phyloP scores from a whole-genome alignment of 1,139 yeast genomes.

The Blastobotrys ciferrii region DNA sequence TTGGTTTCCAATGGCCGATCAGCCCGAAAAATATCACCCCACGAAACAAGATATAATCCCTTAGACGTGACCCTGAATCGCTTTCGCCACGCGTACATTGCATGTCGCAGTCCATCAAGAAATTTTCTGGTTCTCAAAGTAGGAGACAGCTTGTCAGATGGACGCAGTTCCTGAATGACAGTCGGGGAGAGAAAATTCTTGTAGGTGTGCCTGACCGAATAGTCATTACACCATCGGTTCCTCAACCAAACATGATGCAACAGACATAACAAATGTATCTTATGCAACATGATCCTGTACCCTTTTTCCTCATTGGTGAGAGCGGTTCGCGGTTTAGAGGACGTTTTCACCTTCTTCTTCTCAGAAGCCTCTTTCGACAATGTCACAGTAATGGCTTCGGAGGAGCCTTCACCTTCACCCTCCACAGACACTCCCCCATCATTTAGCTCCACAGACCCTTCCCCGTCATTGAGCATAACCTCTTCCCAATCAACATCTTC shows the following conservation, averaged over 20 bases:
- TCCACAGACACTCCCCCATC: conserved; percentile 9
- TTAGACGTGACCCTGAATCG: conserved; percentile 49
- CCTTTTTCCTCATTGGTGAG: conserved; percentile 53
- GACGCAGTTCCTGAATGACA: conserved; percentile 48
- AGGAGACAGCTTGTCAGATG: conserved; percentile 43
- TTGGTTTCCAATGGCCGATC: conserved; percentile 27
- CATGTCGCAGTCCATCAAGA: conserved; percentile 67
- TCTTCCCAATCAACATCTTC: conserved; percentile 43
- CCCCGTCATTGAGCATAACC: conserved; percentile 25
- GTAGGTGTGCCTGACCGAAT: conserved; percentile 34
- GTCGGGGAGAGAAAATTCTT: conserved; percentile 47
- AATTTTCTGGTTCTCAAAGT: conserved; percentile 61
- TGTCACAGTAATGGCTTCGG: conserved; percentile 26
- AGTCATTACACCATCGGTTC: conserved; percentile 72
- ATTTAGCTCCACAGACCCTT: too few species aligned
- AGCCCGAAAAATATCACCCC: conserved; percentile 54
- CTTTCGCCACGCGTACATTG: conserved; percentile 61
- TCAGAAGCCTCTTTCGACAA: conserved; percentile 9
- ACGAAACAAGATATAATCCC: conserved; percentile 49
- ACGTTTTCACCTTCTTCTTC: conserved; percentile 12
- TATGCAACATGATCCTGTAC: conserved; percentile 56
- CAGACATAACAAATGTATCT: conserved; percentile 55
- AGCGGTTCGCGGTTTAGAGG: conserved; percentile 20
- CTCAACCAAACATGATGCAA: conserved; percentile 63
- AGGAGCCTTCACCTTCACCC: conserved; percentile 38